Evolutionary conservation across 2,329 filamentous ascomycete genomes (phyloP), one percentile per base, ranked within the genome.

Genomic region (Neofusicoccum parvum): DNA sequence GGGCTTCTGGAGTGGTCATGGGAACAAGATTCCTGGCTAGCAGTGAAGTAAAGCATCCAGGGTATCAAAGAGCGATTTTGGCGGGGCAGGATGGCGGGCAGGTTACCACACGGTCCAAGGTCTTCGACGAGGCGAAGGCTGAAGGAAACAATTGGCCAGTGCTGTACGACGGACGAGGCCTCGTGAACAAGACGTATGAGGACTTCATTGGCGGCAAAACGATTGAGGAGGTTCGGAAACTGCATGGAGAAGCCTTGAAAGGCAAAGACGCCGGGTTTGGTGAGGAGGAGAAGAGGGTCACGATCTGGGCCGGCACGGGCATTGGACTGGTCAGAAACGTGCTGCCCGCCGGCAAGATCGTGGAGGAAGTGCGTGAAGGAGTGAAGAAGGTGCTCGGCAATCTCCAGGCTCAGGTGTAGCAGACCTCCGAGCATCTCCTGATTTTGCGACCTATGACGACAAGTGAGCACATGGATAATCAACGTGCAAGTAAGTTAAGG

Each of bases 1-100:
- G 86, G 1, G 80, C 80, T 2, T 65, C 69, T 0, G 88, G 86
- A 0, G 80, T 83, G 0, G 85, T 81, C 0, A 81, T 91, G 79
- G 89, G 89, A 0, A 91, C 88, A 0, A 80, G 87, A 7, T 88
- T 89, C 65, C 80, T 91, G 0, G 86, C 86, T 1, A 70, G 75
- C 1, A 72, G 73, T 0, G 85, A 86, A 70, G 80, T 82, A 1
- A 72, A 75, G 34, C 79, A 84, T 5, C 72, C 78, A 10, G 83
- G 83, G 0, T 86, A 86, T 67, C 74, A 75, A 65, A 70, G 80
- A 17, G 82, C 80, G 12, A 74, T 87, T 0, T 34, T 87, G 0
- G 66, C 73, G 0, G 80, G 80, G 4, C 72, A 62, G 1, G 84
- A 86, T 72, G 85, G 85, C 0, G 84, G 85, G 0, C 75, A 81